Base-by-base conservation (phyloP, 805 yeast genomes). In the Suhomyces tanzawaensis region DNA sequence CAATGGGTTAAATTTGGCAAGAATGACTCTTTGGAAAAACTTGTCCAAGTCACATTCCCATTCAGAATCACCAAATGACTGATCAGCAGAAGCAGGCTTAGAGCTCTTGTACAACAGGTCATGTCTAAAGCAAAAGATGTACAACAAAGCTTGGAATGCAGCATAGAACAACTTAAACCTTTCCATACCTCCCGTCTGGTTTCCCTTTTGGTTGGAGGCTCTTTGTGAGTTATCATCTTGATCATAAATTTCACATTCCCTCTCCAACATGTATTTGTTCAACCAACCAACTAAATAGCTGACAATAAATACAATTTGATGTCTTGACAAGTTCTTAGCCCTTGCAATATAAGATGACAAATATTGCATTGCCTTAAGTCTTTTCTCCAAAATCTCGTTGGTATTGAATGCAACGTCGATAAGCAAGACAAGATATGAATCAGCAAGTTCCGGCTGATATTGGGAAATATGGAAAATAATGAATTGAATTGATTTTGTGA, bases 311-410 rank as follows among this genome's bases (percentile, higher is more conserved):
- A 82, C 72, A 15, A 93, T 72, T 60, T 91, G 97, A 26, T 77
- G 71, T 36, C 77, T 76, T 1, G 85, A 69, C 19, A 91, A 67
- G 29, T 77, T 76, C 46, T 80, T 79, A 8, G 95, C 95, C 39
- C 99, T 75, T 1, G 98, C 93, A 41, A 91, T 78, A 54, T 81
- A 91, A 2, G 96, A 87, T 1, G 96, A 82, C 39, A 91, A 72
- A 57, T 93, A 91, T 61, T 93, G 98, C 75, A 90, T 76, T 3
- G 96, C 85, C 66, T 90, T 90, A 47, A 88, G 79, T 49, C 95
- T 76, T 47, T 80, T 82, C 39, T 86, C 91, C 25, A 80, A 65
- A 18, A 79, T 74, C 57, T 85, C 89, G 30, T 70, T 67, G 7
- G 81, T 74, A 36, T 81, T 76, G 57, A 93, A 82, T 3, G 95